Evolutionary conservation across 164 flowering plant genomes (phyloP).

Genomic region (Magnolia officinalis): DNA sequence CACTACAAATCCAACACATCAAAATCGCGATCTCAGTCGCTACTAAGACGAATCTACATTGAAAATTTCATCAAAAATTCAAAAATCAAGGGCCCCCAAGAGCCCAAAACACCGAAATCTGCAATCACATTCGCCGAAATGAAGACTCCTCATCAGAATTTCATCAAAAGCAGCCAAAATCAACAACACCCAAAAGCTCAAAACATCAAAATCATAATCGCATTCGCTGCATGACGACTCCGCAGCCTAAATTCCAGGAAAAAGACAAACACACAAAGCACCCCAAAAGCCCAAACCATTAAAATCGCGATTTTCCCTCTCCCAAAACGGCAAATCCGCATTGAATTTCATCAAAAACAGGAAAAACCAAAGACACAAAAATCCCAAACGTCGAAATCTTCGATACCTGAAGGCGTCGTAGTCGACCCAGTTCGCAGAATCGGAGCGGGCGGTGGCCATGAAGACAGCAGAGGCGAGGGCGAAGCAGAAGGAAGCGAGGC

Average conservation of each 20-base stretch:
- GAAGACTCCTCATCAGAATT: not conserved
- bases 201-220: not conserved
- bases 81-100: too few relatives aligned
- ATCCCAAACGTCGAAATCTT: not conserved
- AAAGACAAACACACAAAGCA: not conserved
- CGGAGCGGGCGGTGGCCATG: slow-evolving; percentile 62
- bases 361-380: not conserved
- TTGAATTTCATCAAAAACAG: not conserved
- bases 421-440: slow-evolving; percentile 51
- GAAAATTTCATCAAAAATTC: too few relatives aligned
- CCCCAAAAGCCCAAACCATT: not conserved
- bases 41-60: not conserved
- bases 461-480: slow-evolving; percentile 64
- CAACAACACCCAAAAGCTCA: not conserved
- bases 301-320: not conserved
- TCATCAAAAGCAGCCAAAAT: not conserved
- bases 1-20: not conserved
- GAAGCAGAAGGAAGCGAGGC: slow-evolving; percentile 70
- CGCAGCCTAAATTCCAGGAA: not conserved
- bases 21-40: not conserved
- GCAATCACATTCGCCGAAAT: not conserved
- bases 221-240: not conserved
- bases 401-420: slow-evolving; percentile 70
- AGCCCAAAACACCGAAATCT: not conserved
- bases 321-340: not conserved